Evolutionary conservation across 202 grass and related monocot species (phyloP).

Genomic region (Musa balbisiana): DNA sequence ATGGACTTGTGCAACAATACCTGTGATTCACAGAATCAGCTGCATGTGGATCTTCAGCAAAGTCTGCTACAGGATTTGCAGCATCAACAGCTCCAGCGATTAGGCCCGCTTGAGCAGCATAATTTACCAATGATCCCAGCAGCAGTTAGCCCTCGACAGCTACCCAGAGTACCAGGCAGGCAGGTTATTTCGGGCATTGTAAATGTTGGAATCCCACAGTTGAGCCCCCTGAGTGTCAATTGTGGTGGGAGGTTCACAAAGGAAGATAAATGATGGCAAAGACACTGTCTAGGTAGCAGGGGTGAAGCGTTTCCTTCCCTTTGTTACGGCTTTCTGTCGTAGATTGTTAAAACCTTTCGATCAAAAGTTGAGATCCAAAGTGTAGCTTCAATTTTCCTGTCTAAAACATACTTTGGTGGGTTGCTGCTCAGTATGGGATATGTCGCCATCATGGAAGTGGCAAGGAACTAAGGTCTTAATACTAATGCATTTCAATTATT

Average conservation of each 20-base stretch:
- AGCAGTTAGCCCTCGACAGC: neutral
- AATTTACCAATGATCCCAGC: neutral
- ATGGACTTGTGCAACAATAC: neutral
- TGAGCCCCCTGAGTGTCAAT: constrained; percentile 11
- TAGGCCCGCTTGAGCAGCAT: neutral
- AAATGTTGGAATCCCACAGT: constrained; percentile 2
- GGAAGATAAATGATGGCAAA: neutral
- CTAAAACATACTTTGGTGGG: too few species aligned
- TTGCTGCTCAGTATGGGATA: too few species aligned
- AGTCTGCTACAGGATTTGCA: constrained; percentile 15
- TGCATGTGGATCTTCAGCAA: constrained; percentile 1
- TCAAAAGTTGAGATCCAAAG: neutral
- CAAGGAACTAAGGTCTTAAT: too few species aligned
- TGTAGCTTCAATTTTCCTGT: neutral
- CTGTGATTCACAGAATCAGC: constrained; percentile 20
- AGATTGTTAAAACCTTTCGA: neutral
- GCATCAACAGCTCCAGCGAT: neutral
- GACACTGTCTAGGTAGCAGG: neutral
- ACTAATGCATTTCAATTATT: too few species aligned
- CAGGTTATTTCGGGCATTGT: neutral
- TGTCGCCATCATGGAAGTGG: too few species aligned
- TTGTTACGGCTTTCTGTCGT: neutral
- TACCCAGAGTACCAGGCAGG: neutral
- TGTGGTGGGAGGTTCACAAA: constrained; percentile 21
- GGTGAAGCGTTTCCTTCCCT: neutral